Percentiles rank a stretch among this genome's conserved stretches.
These are phyloP conservation scores for Ashbya aceris DNA, from an alignment of 1,139 yeast species.

Conservation along the genomic window DNA sequence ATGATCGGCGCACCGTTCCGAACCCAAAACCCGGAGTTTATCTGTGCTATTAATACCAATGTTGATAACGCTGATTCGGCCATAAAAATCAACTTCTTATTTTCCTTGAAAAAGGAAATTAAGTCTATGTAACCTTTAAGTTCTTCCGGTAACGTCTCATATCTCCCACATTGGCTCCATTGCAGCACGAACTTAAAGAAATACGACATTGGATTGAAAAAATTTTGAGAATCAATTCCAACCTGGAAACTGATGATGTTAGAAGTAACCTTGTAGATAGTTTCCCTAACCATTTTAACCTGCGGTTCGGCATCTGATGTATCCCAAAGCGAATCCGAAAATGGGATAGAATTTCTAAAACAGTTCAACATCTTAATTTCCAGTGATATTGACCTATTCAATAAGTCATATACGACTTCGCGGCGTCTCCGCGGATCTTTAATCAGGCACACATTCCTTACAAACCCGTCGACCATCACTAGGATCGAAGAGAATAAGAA, in stretches of 20 bases:
- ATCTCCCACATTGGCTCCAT: conserved; percentile 29
- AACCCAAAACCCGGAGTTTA: conserved; percentile 79
- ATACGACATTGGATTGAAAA: conserved; percentile 29
- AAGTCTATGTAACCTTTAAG: conserved; percentile 13
- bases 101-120: conserved; percentile 14
- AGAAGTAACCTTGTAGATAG: conserved; percentile 18
- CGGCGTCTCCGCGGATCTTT: conserved; percentile 17
- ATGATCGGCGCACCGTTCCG: conserved; percentile 75
- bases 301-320: background rate
- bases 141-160: conserved; percentile 15
- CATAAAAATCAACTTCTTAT: conserved; percentile 16
- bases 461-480: conserved; percentile 44
- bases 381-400: conserved; percentile 13
- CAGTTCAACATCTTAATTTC: conserved; percentile 18
- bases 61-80: conserved; percentile 70
- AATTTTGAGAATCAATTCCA: conserved; percentile 25
- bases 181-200: conserved; percentile 25
- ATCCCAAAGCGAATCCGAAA: conserved; percentile 1
- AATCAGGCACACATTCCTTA: conserved; percentile 27
- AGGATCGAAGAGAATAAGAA: conserved; percentile 60
- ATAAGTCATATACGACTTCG: conserved; percentile 13
- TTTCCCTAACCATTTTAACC: conserved; percentile 13
- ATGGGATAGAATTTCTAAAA: conserved; percentile 12
- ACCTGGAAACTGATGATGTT: conserved; percentile 24
- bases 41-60: conserved; percentile 63